These are phyloP conservation scores for Bryopsis sp. DNA, from an alignment of 139 green algal genomes.

Conservation along the genomic window DNA sequence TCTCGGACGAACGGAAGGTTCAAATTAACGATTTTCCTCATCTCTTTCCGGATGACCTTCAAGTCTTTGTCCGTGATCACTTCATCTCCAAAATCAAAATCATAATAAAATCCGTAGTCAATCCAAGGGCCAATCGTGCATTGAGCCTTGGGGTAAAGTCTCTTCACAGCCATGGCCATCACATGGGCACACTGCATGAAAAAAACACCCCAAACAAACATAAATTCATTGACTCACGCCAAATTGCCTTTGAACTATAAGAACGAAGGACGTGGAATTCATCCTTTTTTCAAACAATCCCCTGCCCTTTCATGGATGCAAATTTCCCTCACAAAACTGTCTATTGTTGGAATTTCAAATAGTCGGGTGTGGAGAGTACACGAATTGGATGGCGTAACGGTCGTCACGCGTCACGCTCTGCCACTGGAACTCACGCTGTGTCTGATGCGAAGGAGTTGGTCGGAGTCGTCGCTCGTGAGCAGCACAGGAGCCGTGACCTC, in stretches of 20 bases:
- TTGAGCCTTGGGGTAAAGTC: slow-evolving; percentile 72
- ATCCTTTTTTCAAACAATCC: no score
- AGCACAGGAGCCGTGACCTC: no score
- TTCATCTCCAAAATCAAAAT: slow-evolving; percentile 79
- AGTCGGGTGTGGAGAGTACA: no score
- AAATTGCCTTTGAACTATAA: no score
- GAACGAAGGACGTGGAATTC: no score
- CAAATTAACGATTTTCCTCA: slow-evolving; percentile 67
- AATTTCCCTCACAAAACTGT: no score
- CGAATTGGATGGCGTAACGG: no score
- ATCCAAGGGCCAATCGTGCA: slow-evolving; percentile 95
- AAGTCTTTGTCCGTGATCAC: slow-evolving; percentile 81
- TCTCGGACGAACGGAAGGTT: slow-evolving; percentile 76
- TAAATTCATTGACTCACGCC: no score
- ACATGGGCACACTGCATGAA: slow-evolving; percentile 80
- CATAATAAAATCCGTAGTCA: slow-evolving; percentile 97
- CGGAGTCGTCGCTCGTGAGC: slow-evolving; percentile 62
- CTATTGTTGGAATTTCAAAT: no score
- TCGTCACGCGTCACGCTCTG: not conserved
- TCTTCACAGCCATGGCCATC: slow-evolving; percentile 97
- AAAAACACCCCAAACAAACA: not conserved
- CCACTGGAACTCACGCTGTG: slow-evolving; percentile 59
- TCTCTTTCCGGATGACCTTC: slow-evolving; percentile 92
- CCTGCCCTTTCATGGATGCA: no score
- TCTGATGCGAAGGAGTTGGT: slow-evolving; percentile 69